phyloP scores from a whole-genome alignment of 768 basidiomycete genomes.

The Pulveroboletus sp. region DNA sequence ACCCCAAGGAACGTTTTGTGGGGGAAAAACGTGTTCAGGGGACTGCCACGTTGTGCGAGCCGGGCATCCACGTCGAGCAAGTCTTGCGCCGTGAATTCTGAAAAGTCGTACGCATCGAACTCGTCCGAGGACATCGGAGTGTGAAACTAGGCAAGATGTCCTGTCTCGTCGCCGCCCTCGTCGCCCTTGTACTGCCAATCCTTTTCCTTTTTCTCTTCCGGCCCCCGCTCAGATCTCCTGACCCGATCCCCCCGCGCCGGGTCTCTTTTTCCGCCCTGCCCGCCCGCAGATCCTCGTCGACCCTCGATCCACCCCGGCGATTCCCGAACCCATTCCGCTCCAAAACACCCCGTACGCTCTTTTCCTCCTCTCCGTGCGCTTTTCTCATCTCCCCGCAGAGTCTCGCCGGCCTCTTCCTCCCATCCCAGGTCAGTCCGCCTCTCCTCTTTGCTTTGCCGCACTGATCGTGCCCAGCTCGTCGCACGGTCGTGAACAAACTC shows the following conservation, averaged over 20 bases:
- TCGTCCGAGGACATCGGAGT: slow-evolving; percentile 34
- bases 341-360: too few species aligned
- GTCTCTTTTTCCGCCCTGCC: slow-evolving; percentile 17
- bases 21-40: slow-evolving; percentile 44
- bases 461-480: slow-evolving; percentile 2
- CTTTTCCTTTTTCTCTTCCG: not conserved
- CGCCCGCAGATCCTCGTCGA: too few species aligned
- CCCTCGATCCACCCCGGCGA: not conserved
- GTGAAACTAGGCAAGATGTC: slow-evolving; percentile 3
- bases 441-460: not conserved
- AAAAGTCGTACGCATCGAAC: slow-evolving; percentile 49
- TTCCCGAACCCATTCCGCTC: not conserved
- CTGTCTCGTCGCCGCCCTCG: slow-evolving; percentile 1
- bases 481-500: slow-evolving; percentile 14
- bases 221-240: not conserved
- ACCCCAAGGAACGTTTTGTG: slow-evolving; percentile 49
- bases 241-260: slow-evolving; percentile 7
- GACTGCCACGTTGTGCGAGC: slow-evolving; percentile 29
- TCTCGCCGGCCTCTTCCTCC: not conserved
- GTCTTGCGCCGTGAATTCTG: slow-evolving; percentile 58
- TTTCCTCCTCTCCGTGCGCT: too few species aligned
- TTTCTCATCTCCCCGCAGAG: not conserved
- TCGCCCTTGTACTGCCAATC: slow-evolving; percentile 7
- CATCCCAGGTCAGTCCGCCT: not conserved
- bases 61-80: slow-evolving; percentile 38